phyloP scores from a whole-genome alignment of 441 rosid species.

The Populus trichocarpa region DNA sequence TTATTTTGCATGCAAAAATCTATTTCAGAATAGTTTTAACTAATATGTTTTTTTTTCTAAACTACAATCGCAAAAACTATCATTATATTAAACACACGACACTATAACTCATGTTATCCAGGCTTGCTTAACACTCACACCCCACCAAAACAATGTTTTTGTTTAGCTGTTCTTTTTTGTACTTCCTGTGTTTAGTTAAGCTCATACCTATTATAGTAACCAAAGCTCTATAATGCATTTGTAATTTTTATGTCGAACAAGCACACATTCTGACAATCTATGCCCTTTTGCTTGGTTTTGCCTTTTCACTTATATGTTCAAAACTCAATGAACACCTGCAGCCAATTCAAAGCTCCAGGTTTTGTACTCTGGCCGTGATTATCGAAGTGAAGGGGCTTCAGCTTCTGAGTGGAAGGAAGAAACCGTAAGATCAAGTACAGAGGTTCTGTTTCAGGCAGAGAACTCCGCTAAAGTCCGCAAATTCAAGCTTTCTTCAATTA shows the following conservation, averaged over 20 bases:
- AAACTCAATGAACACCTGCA: conserved; percentile 32
- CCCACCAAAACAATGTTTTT: background rate
- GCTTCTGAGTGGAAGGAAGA: conserved; percentile 71
- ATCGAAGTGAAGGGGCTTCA: conserved; percentile 74
- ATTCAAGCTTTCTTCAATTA: conserved; percentile 70
- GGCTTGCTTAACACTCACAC: background rate
- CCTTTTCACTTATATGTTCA: background rate
- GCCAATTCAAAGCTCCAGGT: conserved; percentile 81
- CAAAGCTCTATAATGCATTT: background rate
- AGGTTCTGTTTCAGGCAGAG: conserved; percentile 64
- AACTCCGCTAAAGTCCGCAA: conserved; percentile 60
- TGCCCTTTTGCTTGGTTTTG: background rate
- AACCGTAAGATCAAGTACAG: conserved; percentile 71
- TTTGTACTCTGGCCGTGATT: conserved; percentile 71
- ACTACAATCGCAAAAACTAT: no score
- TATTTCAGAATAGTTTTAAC: no score
- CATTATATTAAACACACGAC: no score
- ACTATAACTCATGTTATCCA: no score
- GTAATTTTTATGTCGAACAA: no score
- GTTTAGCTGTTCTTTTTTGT: background rate
- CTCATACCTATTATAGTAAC: background rate
- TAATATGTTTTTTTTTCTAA: no score
- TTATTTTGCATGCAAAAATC: no score
- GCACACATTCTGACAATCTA: background rate
- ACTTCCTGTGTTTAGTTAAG: background rate